Conservation (phyloP, 2,329 filamentous ascomycete genomes). For the Akanthomyces uredinophilus region DNA sequence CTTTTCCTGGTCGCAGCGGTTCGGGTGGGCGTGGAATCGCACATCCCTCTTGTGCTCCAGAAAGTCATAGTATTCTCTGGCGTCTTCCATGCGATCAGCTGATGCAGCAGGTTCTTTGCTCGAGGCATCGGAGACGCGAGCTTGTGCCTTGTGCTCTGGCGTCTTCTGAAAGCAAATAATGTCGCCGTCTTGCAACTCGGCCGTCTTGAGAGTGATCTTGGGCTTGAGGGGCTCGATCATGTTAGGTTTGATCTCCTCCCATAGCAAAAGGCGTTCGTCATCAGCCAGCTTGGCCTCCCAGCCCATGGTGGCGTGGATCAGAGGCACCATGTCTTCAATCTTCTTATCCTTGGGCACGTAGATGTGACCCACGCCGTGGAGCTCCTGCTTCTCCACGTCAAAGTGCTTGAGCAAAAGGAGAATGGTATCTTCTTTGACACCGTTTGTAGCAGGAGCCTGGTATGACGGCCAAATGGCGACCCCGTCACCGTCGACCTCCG, state of each 20-base stretch:
- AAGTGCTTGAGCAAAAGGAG: constrained; percentile 93
- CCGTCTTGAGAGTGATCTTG: constrained; percentile 81
- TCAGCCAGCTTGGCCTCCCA: constrained; percentile 72
- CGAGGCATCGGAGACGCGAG: constrained; percentile 25
- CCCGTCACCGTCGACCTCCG: constrained; percentile 62
- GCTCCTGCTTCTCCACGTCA: constrained; percentile 67
- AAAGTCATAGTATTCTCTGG: constrained; percentile 88
- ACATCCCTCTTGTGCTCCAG: constrained; percentile 78
- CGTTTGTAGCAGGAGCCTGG: constrained; percentile 51
- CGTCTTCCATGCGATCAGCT: constrained; percentile 60
- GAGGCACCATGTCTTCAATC: constrained; percentile 74
- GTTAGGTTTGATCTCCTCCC: constrained; percentile 94
- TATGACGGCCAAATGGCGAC: constrained; percentile 67
- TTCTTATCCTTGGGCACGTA: constrained; percentile 87
- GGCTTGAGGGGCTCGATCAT: constrained; percentile 96
- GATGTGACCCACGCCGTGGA: constrained; percentile 74
- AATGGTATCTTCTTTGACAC: constrained; percentile 59
- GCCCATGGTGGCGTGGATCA: constrained; percentile 76
- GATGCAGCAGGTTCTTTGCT: constrained; percentile 26
- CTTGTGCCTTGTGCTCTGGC: constrained; percentile 41
- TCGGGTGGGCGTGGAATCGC: constrained; percentile 66
- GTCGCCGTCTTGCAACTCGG: constrained; percentile 94
- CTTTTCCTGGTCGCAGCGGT: constrained; percentile 48
- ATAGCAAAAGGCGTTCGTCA: constrained; percentile 63
- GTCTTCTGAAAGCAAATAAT: constrained; percentile 88